Conservation (phyloP, 176 grass and related monocot species). For the Panicum miliaceum region DNA sequence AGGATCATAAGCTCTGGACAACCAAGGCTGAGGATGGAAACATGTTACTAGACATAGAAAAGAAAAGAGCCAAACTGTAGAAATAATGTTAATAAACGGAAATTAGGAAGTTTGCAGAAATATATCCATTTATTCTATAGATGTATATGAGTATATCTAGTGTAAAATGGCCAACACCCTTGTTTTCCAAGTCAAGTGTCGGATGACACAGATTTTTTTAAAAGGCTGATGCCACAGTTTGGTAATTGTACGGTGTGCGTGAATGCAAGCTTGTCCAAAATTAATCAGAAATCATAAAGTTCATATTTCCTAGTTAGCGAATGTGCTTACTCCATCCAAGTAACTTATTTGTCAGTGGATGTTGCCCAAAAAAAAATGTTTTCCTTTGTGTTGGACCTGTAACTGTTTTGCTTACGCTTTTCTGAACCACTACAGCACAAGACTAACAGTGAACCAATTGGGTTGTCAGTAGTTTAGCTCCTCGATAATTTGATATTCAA, state of each 20-base stretch:
- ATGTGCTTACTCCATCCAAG: neutral
- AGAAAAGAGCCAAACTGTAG: constrained; percentile 6
- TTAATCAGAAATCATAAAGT: constrained; percentile 2
- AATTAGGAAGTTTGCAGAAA: constrained; percentile 1
- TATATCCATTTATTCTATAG: neutral
- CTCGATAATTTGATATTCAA: neutral
- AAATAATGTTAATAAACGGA: constrained; percentile 3
- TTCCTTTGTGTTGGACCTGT: neutral
- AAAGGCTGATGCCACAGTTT: neutral
- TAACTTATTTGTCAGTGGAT: neutral
- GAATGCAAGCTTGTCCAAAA: neutral
- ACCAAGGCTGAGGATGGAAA: constrained; percentile 77
- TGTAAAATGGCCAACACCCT: constrained; percentile 1
- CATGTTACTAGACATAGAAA: constrained; percentile 24
- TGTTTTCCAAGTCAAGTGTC: neutral
- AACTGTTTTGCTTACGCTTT: constrained; percentile 15
- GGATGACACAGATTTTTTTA: neutral
- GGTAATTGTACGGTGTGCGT: neutral
- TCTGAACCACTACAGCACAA: constrained; percentile 7
- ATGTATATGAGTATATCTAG: constrained; percentile 12
- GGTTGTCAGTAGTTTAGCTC: neutral
- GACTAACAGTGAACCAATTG: constrained; percentile 6
- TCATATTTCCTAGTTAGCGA: neutral
- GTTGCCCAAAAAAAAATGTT: neutral
- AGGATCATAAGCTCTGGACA: constrained; percentile 97